Conservation (phyloP, 106 monocot species). For the Alisma plantagoaquatica region DNA sequence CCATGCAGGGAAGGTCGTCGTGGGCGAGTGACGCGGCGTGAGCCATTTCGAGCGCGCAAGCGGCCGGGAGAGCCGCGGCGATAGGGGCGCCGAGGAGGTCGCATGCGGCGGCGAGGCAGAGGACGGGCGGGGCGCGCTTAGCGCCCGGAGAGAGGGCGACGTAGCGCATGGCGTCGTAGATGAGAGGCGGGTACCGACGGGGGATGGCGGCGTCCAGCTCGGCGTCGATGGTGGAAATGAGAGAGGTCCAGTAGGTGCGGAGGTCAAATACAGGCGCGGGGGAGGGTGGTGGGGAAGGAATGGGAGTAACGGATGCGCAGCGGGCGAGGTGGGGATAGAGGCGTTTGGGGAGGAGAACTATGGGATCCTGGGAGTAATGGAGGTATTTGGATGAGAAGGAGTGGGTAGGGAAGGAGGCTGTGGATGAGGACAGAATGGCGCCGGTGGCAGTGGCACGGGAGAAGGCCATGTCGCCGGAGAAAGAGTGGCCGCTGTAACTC, state of each 20-base stretch:
- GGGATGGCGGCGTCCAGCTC: conserved; percentile 51
- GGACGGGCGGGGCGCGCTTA: conserved; percentile 58
- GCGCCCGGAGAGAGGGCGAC: conserved; percentile 48
- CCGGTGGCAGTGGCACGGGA: neutral
- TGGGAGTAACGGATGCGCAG: neutral
- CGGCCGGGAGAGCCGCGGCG: conserved; percentile 46
- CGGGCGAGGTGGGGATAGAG: neutral
- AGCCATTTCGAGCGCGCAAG: conserved; percentile 80
- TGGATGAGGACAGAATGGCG: neutral
- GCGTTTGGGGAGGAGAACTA: neutral
- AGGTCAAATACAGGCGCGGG: conserved; percentile 43
- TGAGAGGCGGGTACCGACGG: conserved; percentile 35
- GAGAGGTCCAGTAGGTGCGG: conserved; percentile 50
- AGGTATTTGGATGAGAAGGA: neutral
- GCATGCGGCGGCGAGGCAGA: conserved; percentile 69
- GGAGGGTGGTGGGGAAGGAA: neutral
- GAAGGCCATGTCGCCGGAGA: conserved; percentile 6
- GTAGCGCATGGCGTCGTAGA: conserved; percentile 73
- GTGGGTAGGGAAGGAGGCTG: neutral
- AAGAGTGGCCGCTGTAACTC: no score
- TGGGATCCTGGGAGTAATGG: no score
- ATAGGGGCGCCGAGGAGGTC: conserved; percentile 44
- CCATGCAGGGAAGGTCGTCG: conserved; percentile 91
- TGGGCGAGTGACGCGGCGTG: conserved; percentile 86
- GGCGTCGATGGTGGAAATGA: conserved; percentile 43